Evolutionary conservation across 345 rosid genomes (phyloP).

Genomic region (Salix purpurea): DNA sequence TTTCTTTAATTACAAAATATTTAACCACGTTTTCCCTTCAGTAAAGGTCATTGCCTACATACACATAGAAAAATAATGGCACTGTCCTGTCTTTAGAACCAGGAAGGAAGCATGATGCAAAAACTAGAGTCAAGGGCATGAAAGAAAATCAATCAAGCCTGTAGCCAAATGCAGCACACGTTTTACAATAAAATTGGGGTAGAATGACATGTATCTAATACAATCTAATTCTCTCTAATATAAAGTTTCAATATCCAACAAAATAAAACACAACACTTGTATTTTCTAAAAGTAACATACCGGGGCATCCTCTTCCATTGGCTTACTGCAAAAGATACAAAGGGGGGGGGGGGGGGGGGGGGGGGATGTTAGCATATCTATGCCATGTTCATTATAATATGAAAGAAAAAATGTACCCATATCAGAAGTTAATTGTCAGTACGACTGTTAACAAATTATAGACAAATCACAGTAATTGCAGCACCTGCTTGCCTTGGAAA

Average conservation of each 20-base stretch:
- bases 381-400: neutral
- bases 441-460: neutral
- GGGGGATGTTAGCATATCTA: neutral
- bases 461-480: neutral
- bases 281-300: neutral
- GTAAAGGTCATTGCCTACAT: neutral
- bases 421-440: neutral
- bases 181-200: neutral
- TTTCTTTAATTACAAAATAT: neutral
- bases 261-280: neutral
- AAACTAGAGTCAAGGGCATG: neutral
- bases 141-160: neutral
- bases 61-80: neutral
- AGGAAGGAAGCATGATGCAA: neutral
- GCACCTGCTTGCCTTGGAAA: neutral
- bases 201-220: neutral
- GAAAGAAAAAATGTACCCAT: neutral
- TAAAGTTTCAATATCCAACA: neutral
- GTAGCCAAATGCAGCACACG: neutral
- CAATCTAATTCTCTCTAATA: neutral
- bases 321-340: constrained; percentile 37
- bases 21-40: neutral
- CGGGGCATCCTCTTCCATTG: constrained; percentile 69
- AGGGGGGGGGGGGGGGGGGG: neutral
- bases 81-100: neutral